phyloP scores from a whole-genome alignment of 176 grass and related monocot genomes.

The Carex kokanica region DNA sequence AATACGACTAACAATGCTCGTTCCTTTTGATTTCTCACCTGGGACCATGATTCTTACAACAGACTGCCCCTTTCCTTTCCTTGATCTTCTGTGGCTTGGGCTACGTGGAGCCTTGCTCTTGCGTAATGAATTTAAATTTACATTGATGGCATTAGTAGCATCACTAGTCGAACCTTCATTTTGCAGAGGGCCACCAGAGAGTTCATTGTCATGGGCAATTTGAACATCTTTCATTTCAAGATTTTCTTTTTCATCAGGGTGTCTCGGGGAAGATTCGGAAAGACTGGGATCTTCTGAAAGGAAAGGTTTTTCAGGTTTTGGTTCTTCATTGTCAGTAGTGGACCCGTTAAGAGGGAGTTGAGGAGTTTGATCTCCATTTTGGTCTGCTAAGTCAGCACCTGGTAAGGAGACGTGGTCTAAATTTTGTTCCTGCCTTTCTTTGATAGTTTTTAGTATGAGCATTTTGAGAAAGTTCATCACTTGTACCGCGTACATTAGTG shows the following conservation, averaged over 20 bases:
- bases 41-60: not conserved
- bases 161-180: conserved; percentile 34
- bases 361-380: conserved; percentile 53
- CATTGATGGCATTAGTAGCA: conserved; percentile 22
- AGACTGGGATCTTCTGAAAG: conserved; percentile 26
- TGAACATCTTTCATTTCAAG: conserved; percentile 28
- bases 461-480: conserved; percentile 94
- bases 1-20: conserved; percentile 73
- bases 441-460: conserved; percentile 66
- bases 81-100: conserved; percentile 47
- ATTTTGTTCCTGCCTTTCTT: conserved; percentile 59
- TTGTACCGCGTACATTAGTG: conserved; percentile 86
- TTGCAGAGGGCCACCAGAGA: conserved; percentile 19
- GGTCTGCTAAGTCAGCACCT: conserved; percentile 41
- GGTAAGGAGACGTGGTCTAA: conserved; percentile 32
- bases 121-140: conserved; percentile 25
- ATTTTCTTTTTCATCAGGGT: conserved; percentile 16
- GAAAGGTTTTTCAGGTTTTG: conserved; percentile 27
- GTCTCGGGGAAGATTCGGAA: conserved; percentile 16
- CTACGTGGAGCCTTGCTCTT: conserved; percentile 43
- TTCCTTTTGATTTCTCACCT: conserved; percentile 58
- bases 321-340: conserved; percentile 47
- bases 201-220: conserved; percentile 28
- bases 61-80: conserved; percentile 58
- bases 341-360: conserved; percentile 32